Conservation (phyloP, 805 yeast genomes). For the Lipomyces kockii region DNA sequence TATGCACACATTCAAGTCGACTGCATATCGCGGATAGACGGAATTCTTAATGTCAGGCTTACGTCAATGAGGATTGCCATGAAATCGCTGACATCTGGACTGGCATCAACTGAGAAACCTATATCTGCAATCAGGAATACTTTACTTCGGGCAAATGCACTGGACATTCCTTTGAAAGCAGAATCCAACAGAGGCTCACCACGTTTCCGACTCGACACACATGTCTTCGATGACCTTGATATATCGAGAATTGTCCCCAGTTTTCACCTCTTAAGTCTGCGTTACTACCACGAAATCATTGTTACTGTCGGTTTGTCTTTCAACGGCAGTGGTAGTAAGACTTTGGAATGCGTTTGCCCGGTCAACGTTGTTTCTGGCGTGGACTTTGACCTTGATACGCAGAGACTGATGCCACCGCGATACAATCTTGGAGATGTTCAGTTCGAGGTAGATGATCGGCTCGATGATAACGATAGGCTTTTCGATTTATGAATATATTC, state of each 20-base stretch:
- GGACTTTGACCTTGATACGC: slow-evolving; percentile 15
- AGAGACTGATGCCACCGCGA: background rate
- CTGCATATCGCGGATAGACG: slow-evolving; percentile 7
- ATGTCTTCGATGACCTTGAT: background rate
- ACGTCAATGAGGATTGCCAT: slow-evolving; percentile 12
- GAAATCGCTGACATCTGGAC: background rate
- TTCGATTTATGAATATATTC: background rate
- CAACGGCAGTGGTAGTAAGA: slow-evolving; percentile 18
- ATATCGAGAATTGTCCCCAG: slow-evolving; percentile 12
- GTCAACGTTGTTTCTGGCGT: slow-evolving; percentile 14
- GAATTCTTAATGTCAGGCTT: slow-evolving; percentile 14
- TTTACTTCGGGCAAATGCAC: background rate
- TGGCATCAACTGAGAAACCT: background rate
- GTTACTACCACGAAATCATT: slow-evolving; percentile 1
- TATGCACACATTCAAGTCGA: slow-evolving; percentile 13
- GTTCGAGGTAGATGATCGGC: background rate
- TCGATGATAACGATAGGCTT: background rate
- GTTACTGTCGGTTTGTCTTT: slow-evolving; percentile 15
- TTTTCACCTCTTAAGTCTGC: slow-evolving; percentile 21
- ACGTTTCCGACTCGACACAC: slow-evolving; percentile 13
- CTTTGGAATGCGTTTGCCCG: slow-evolving; percentile 1
- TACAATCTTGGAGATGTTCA: background rate
- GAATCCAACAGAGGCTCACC: slow-evolving; percentile 13
- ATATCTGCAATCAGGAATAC: background rate
- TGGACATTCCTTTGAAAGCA: background rate